Evolutionary conservation across 306 rosid genomes (phyloP), one percentile per base, ranked within the genome.

Genomic region (Neltuma alba): DNA sequence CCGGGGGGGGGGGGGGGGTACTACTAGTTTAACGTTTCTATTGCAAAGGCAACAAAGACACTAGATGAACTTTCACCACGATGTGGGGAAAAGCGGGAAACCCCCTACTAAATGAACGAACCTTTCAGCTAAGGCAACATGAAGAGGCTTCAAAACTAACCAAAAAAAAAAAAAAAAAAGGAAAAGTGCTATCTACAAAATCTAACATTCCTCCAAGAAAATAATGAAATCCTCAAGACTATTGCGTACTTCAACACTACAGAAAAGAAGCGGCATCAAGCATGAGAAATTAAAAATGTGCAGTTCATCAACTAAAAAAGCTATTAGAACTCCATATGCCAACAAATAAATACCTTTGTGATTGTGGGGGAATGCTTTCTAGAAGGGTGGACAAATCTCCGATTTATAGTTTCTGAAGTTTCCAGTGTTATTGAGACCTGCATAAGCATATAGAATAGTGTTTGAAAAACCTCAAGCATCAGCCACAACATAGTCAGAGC

Each of bases 291-390:
- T 30, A 14, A 41, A 41, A 47, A 1, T 18, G 23, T 50, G 25
- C 76, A n/a, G 20, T 34, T 50, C 21, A 6, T 72, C 12, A 48
- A 50, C 57, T 72, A 20, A 54, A 52, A 28, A 52, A 34, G 34
- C 50, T 7, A 36, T 10, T 28, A 28, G 31, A 9, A 72, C 9
- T 10, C 15, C 34, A 72, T 11, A 14, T 66, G 8, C 10, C 33
- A 75, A 65, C 20, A 44, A 75, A 44, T 23, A 36, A 41, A 45
- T 82, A 96, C 99, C 97, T 93, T 96, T 9, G 98, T 92, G 81
- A 91, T 91, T 38, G 99, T 96, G 7, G 99, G 98, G 69, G 99
- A 93, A 77, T 91, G 93, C 79, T 91, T 96, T 77, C 98, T 83
- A 79, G 99, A 96, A 30, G 93, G 96, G 81, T 96, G 99, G 80